Percentiles rank a stretch among this genome's conserved stretches.
phyloP scores from a whole-genome alignment of 169 alveolate genomes.

The Gregarina niphandrodes region DNA sequence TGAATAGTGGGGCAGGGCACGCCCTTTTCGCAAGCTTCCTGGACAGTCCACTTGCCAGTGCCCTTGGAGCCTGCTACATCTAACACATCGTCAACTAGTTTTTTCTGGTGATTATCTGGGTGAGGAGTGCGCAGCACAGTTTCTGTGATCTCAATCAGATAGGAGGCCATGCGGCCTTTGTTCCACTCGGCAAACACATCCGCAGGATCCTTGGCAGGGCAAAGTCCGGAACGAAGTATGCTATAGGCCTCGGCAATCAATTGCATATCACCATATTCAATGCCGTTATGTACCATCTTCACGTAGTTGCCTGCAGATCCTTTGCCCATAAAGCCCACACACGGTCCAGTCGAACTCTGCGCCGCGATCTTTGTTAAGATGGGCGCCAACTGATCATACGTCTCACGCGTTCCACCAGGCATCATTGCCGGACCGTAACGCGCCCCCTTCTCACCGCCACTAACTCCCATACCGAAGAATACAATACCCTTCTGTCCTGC shows the following conservation, averaged over 20 bases:
- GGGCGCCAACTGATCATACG: slow-evolving; percentile 26
- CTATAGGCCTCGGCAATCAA: slow-evolving; percentile 30
- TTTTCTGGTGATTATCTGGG: too few relatives aligned
- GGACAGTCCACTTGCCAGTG: slow-evolving; percentile 53
- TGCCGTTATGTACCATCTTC: slow-evolving; percentile 57
- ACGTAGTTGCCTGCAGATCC: slow-evolving; percentile 52
- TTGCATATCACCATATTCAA: slow-evolving; percentile 53
- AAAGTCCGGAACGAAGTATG: slow-evolving; percentile 1
- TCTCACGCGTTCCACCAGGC: slow-evolving; percentile 44
- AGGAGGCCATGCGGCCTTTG: slow-evolving; percentile 27
- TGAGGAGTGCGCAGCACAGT: slow-evolving; percentile 25
- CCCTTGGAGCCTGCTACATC: slow-evolving; percentile 48
- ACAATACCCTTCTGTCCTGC: slow-evolving; percentile 13
- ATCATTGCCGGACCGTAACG: slow-evolving; percentile 43
- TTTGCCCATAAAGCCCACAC: slow-evolving; percentile 35
- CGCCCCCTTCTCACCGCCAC: slow-evolving; percentile 58
- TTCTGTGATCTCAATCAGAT: slow-evolving; percentile 36
- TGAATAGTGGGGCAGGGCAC: slow-evolving; percentile 48
- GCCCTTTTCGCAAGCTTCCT: slow-evolving; percentile 44
- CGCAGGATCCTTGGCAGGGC: too few relatives aligned
- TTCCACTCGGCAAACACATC: slow-evolving; percentile 12
- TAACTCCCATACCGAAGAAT: slow-evolving; percentile 48
- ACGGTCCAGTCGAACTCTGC: slow-evolving; percentile 11
- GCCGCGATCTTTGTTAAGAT: slow-evolving; percentile 29
- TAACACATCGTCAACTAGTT: slow-evolving; percentile 35